Base-by-base conservation (phyloP, 768 basidiomycete species). In the Leccinum subgranulosum region DNA sequence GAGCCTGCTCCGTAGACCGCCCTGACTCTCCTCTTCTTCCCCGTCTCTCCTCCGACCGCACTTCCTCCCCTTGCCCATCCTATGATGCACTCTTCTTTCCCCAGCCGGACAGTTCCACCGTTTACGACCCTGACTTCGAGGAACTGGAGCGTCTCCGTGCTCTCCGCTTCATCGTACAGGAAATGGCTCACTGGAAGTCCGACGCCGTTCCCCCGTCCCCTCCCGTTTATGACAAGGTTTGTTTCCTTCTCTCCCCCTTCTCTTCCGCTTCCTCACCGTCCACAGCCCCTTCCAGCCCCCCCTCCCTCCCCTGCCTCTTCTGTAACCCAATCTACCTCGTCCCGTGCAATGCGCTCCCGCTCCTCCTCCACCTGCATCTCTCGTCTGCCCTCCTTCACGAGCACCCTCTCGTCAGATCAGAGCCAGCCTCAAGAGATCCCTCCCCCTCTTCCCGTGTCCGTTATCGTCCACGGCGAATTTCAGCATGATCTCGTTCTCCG, bases 41-140 rank as follows among this genome's bases (percentile, higher is more conserved):
- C 3, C 65, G 67, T 23, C 2, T 28, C 23, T 71, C 69, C 21
- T 39, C 49, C n/a, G 69, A 70, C 9, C 60, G 62, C 25, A 47
- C 68, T 0, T 53, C 60, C 19, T 70, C 68, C n/a, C 62, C 66
- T 7, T 59, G 56, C 48, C 73, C 71, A 4, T 75, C 68, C 9
- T 70, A 69, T 39, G 74, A 76, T 46, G 60, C 73, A 28, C 67
- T 73, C 52, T 73, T 76, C 56, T 72, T 76, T 39, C 72, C 74
- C 1, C 54, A 55, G 0, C 51, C 66, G 11, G 17, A 62, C 5
- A 21, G 39, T 19, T 0, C 45, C 14, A 28, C 59, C 21, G 23
- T 60, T 14, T 61, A 58, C 21, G 56, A 60, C 23, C 43, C 51
- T 19, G 62, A 61, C 14, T 61, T 65, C 43, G 69, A 69, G 25